Base-by-base conservation (phyloP, 2,329 filamentous ascomycete genomes). In the Shiraia sp. region DNA sequence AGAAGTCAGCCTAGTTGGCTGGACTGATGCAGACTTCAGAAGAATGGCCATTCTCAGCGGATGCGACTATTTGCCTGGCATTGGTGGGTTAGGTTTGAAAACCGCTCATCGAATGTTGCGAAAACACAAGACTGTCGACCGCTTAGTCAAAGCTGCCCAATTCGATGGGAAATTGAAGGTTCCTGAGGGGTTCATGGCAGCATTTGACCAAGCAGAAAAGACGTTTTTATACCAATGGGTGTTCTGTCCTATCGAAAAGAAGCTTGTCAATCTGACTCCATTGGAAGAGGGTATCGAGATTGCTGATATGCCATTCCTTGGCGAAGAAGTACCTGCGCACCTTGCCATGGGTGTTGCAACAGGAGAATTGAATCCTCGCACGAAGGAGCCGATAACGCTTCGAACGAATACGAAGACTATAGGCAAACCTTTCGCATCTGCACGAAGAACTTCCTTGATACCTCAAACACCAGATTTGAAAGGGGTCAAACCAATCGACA, bases 211-310 rank as follows among this genome's bases (percentile, higher is more conserved):
- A 64, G 93, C 93, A 0, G 93, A 99, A 68, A 75, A 88, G 55
- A 97, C 93, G 0, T 99, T 99, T 61, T 73, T 96, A 13, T 88
- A 97, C 61, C 93, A 96, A 72, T 88, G 93, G 71, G 92, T 97
- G 3, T 99, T 88, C 67, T 97, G 92, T 65, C 90, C 92, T 0
- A 74, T 77, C 26, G 77, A 79, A 29, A 77, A 85, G 43, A 74
- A 82, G 47, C 71, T 97, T 31, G 87, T 96, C 28, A 84, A 90
- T 46, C 76, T 96, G 44, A 93, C 84, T 1, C 76, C 82, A 10
- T 79, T 86, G 0, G 80, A 82, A 1, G 72, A 79, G 5, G 81
- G 81, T 4, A 66, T 90, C 15, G 80, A 84, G 16, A 74, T 85
- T 1, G 80, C 83, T 8, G 80, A 86, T 29, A 85, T 96, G 78